Base-by-base conservation (phyloP, 2,329 filamentous ascomycete species). In the Lasiodiplodia hormozganensis region DNA sequence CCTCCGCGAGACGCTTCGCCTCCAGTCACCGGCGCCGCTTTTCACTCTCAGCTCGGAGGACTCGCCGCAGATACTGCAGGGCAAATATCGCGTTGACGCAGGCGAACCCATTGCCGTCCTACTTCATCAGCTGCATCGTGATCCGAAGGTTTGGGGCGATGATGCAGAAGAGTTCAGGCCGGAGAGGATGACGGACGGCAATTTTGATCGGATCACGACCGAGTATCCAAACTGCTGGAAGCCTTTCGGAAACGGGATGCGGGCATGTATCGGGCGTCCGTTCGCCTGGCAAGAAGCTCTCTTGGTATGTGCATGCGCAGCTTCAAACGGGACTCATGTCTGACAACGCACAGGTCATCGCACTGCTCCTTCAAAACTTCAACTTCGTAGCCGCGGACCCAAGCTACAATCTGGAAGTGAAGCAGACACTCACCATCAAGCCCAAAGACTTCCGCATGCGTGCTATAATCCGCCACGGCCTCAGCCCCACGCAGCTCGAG, bases 251-350 rank as follows among this genome's bases (percentile, higher is more conserved):
- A 87, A 83, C 43, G 85, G 85, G 1, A 78, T 83, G 72, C 77
- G 85, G 28, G 84, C 76, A 12, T 87, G 85, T 68, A 86, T 87
- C 36, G 85, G 85, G 4, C 77, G 85, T 1, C 78, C 84, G 0
- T 87, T 88, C 68, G 85, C 85, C 0, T 85, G 83, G 83, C 85
- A 87, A 71, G 85, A 87, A 69, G 80, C 81, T 2, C 71, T 86
- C 3, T 76, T 87, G 34, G 77, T 54, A n/a, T 28, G 51, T 53
- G 21, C 1, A 7, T 4, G 18, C 8, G 10, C n/a, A 5, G 5
- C 1, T 7, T 21, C 8, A 10, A 10, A 18, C 14, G 23, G 47
- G 21, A 16, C 49, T n/a, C 10, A 4, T 21, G 4, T 18, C 49
- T 51, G 8, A 51, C n/a, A n/a, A 4, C n/a, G 25, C 49, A 3